Conservation (phyloP, 441 rosid genomes). For the Iberis amara region DNA sequence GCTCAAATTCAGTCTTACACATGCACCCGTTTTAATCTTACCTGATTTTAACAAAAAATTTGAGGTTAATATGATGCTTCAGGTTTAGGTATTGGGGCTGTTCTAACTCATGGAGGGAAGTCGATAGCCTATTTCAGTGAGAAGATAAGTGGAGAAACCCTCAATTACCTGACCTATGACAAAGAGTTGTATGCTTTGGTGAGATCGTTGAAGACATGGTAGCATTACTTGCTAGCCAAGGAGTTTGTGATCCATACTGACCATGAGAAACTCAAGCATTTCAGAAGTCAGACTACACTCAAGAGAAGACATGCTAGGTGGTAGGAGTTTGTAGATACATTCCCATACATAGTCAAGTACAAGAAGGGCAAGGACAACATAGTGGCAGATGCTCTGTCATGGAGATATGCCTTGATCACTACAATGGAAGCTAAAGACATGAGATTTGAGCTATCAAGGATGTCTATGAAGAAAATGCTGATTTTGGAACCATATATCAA, state of each 20-base stretch:
- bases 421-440: neutral
- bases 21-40: neutral
- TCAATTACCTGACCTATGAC: neutral
- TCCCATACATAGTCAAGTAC: neutral
- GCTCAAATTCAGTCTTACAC: neutral
- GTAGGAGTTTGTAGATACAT: neutral
- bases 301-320: neutral
- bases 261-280: neutral
- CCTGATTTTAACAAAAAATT: neutral
- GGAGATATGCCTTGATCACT: neutral
- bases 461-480: too few species aligned
- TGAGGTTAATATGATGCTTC: neutral
- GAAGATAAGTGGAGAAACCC: neutral
- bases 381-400: neutral
- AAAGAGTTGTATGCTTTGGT: neutral
- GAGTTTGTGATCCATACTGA: neutral
- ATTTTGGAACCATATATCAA: too few species aligned
- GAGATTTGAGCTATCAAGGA: neutral
- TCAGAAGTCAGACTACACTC: neutral
- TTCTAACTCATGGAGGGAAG: neutral
- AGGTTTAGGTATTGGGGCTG: neutral
- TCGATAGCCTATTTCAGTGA: neutral
- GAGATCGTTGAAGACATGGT: neutral
- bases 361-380: neutral
- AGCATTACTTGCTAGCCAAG: neutral